Evolutionary conservation across 2,329 filamentous ascomycete genomes (phyloP), one percentile per base, ranked within the genome.

Genomic region (Fonsecaea monophora): DNA sequence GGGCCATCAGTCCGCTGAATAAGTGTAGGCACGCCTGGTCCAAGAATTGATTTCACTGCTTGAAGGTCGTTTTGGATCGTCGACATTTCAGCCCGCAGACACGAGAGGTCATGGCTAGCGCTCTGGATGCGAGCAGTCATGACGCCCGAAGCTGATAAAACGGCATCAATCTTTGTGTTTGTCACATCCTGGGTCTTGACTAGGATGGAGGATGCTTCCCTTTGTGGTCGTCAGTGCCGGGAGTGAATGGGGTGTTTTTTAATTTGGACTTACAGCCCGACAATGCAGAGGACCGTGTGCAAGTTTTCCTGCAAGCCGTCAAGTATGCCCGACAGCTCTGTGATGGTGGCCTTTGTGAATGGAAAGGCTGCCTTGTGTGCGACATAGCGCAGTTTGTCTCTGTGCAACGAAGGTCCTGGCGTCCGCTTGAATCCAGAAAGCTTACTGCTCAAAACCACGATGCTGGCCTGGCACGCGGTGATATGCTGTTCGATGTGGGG

Each of bases 251-350:
- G 7, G 4, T 21, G 42, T 15, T 32, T n/a, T 15, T 32, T n/a
- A 9, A 4, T 12, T 18, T 37, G 7, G 15, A 50, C 58, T 21
- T 60, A 60, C 58, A 63, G 9, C 35, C 34, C 38, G 15, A 25
- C 50, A 30, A 63, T 63, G 38, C 18, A n/a, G 10, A 63, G 35
- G 18, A 63, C 32, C 10, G 53, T 63, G 18, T 63, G 30, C 40
- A 63, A 35, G 40, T 63, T 63, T n/a, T 56, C 25, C 40, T 63
- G 61, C 8, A 63, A 34, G 9, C 38, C 50, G 30, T 57, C 61
- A 30, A 55, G 30, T 13, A 53, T 55, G 15, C 34, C 48, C 15
- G 50, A 62, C 25, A 62, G 10, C 12, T 62, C 60, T 4, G 18
- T 15, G n/a, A 62, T 25, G 4, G 48, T 15, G 25, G 45, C 38